These are phyloP conservation scores for Alternaria solani DNA, from an alignment of 2,329 filamentous ascomycete genomes.

Conservation along the genomic window DNA sequence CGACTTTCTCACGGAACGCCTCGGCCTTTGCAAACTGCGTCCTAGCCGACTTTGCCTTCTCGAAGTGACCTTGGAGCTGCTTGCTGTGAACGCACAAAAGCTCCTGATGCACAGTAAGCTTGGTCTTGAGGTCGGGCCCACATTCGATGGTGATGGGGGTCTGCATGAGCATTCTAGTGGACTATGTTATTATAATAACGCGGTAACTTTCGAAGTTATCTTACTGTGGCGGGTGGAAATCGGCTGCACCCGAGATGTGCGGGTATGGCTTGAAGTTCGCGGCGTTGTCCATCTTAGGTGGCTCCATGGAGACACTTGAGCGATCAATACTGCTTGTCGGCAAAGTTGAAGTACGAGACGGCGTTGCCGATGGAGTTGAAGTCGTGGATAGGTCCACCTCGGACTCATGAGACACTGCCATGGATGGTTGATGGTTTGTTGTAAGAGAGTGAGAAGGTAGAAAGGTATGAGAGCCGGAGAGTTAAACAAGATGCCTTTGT, in stretches of 20 bases:
- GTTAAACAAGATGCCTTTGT: not conserved
- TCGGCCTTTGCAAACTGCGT: constrained; percentile 6
- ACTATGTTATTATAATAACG: not conserved
- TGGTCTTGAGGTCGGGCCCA: constrained; percentile 14
- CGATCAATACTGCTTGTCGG: not conserved
- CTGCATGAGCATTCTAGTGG: constrained; percentile 14
- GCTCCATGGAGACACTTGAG: not conserved
- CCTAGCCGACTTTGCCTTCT: constrained; percentile 7
- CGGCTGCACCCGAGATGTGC: not conserved
- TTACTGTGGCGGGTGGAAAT: constrained; percentile 8
- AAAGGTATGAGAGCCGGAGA: not conserved
- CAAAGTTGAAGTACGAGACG: not conserved
- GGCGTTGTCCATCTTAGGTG: not conserved
- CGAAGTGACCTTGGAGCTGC: not conserved
- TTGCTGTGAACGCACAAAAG: constrained; percentile 24
- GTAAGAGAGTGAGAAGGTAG: not conserved
- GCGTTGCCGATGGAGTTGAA: not conserved
- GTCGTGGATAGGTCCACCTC: not conserved
- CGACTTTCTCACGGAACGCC: not conserved
- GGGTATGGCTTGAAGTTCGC: not conserved
- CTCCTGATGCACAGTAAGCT: constrained; percentile 18
- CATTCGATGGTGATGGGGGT: constrained; percentile 24
- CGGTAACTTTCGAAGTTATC: not conserved
- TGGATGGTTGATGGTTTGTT: not conserved
- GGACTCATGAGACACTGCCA: not conserved